Evolutionary conservation across 108 stramenopile species (phyloP), one percentile per base, ranked within the genome.

Genomic region (Mayamaea pseudoterrestris): DNA sequence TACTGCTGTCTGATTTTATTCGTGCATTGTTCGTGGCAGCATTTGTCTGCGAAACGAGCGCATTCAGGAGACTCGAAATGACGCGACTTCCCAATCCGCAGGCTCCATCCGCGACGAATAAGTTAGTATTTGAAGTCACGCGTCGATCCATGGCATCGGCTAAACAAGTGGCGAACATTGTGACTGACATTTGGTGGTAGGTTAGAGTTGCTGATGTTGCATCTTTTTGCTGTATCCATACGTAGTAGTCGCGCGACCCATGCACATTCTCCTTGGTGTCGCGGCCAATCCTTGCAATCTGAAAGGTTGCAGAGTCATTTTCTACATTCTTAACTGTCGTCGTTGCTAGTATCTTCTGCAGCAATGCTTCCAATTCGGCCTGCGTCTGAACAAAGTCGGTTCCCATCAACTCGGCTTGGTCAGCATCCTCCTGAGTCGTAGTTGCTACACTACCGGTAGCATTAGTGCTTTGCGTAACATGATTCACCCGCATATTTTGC

Each of bases 91-190:
- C 72, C 41, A 53, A 37, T 34, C 63, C 62, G 9, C 63, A 48
- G 28, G 54, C 57, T 12, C 83, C 88, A 76, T 90, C 88, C n/a
- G 80, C 79, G 11, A 85, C 67, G 52, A 90, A 84, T 48, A 71
- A 89, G 36, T 68, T 35, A 5, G 70, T 55, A 16, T 59, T 61
- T 1, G 55, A 45, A 8, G 37, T 6, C 4, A 39, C 20, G 16
- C 20, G 16, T 14, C 5, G 5, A 5, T 39, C 37, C 37, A 39
- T 6, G 16, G 16, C 3, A 39, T 39, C 37, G 16, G 37, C n/a
- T n/a, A n/a, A n/a, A n/a, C n/a, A n/a, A n/a, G n/a, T n/a, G n/a
- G n/a, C n/a, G n/a, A n/a, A n/a, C n/a, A n/a, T n/a, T n/a, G n/a
- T n/a, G n/a, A n/a, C n/a, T n/a, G n/a, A n/a, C n/a, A n/a, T n/a